Conservation (phyloP, 1,284 basidiomycete genomes). For the Phlebopus sp. region DNA sequence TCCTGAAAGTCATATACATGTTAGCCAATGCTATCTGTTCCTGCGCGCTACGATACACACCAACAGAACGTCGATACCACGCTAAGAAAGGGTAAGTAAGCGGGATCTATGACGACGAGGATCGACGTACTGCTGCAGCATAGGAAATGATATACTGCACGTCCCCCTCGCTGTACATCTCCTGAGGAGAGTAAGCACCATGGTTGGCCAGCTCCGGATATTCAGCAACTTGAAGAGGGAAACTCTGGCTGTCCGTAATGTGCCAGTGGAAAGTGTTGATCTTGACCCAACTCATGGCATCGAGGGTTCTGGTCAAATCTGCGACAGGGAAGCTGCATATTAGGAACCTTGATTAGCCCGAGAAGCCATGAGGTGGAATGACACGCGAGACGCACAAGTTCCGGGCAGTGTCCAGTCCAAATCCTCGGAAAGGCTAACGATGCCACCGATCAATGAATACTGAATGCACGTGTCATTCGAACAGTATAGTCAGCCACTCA, state of each 20-base stretch:
- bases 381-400: slow-evolving; percentile 44
- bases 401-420: slow-evolving; percentile 79
- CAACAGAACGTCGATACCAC: slow-evolving; percentile 29
- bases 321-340: slow-evolving; percentile 55
- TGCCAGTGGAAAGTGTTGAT: slow-evolving; percentile 73
- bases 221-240: slow-evolving; percentile 59
- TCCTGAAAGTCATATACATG: slow-evolving; percentile 40
- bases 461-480: neutral
- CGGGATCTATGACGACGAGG: neutral
- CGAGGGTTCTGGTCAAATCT: slow-evolving; percentile 72
- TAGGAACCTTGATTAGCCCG: neutral
- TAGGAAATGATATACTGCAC: slow-evolving; percentile 58
- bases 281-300: slow-evolving; percentile 88
- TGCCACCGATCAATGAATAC: slow-evolving; percentile 6
- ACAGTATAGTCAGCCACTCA: slow-evolving; percentile 40
- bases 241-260: slow-evolving; percentile 64
- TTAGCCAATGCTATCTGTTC: slow-evolving; percentile 17
- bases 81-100: slow-evolving; percentile 14
- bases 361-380: neutral
- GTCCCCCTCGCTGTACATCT: slow-evolving; percentile 57
- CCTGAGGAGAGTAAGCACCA: slow-evolving; percentile 58
- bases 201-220: slow-evolving; percentile 54
- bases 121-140: slow-evolving; percentile 52
- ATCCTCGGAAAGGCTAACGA: slow-evolving; percentile 68
- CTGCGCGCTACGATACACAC: slow-evolving; percentile 13